Evolutionary conservation across 495 filamentous ascomycete species (phyloP).

Genomic region (Hypomontagnella monticulosa): DNA sequence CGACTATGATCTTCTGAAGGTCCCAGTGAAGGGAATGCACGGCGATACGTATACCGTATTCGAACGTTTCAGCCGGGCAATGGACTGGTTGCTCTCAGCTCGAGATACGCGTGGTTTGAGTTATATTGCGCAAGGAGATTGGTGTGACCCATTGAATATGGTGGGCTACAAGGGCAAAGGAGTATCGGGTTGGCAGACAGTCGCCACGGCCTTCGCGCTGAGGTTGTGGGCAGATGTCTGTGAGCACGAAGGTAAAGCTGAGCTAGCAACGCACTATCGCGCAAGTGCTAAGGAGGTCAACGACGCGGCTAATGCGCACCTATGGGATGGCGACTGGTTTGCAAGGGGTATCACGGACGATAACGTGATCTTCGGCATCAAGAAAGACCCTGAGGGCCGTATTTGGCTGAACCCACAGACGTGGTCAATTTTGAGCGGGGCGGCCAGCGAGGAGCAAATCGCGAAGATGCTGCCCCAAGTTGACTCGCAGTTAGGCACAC

Average conservation of each 20-base stretch:
- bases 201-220: slow-evolving; percentile 61
- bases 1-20: slow-evolving; percentile 61
- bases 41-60: slow-evolving; percentile 61
- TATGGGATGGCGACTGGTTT: slow-evolving; percentile 68
- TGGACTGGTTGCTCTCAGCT: slow-evolving; percentile 61
- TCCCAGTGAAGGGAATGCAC: slow-evolving; percentile 51
- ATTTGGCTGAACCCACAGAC: slow-evolving; percentile 68
- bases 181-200: slow-evolving; percentile 66
- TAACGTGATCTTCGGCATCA: slow-evolving; percentile 60
- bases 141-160: slow-evolving; percentile 71
- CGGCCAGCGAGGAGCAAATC: slow-evolving; percentile 55
- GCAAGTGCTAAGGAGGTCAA: slow-evolving; percentile 59
- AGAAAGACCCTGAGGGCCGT: slow-evolving; percentile 60
- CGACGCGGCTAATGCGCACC: slow-evolving; percentile 58
- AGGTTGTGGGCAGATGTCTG: slow-evolving; percentile 63
- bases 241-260: slow-evolving; percentile 53
- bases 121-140: slow-evolving; percentile 67
- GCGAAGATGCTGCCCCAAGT: slow-evolving; percentile 58
- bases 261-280: slow-evolving; percentile 55
- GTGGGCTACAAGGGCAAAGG: slow-evolving; percentile 65
- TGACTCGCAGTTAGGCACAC: slow-evolving; percentile 61
- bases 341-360: slow-evolving; percentile 67
- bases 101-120: slow-evolving; percentile 64
- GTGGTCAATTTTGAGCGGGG: slow-evolving; percentile 63
- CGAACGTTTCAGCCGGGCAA: slow-evolving; percentile 61